Evolutionary conservation across 2,329 filamentous ascomycete species (phyloP).

Genomic region (Neofusicoccum ribis): DNA sequence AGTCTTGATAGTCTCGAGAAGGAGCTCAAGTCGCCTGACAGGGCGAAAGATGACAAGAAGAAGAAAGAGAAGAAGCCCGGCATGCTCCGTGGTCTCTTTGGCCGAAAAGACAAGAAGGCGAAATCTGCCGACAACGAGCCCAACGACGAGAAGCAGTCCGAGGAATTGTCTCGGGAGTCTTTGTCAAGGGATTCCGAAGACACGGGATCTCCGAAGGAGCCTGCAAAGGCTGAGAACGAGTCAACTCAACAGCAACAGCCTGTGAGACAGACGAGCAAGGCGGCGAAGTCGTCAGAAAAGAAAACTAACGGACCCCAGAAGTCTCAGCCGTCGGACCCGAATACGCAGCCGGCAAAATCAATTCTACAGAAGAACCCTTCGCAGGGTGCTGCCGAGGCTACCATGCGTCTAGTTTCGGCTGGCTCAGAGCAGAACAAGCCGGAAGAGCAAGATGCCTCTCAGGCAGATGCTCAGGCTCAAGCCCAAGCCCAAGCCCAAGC

Average conservation of each 20-base stretch:
- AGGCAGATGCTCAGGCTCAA: background rate
- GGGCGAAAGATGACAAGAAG: slow-evolving; percentile 69
- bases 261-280: slow-evolving; percentile 37
- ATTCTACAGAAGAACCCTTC: slow-evolving; percentile 25
- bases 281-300: background rate
- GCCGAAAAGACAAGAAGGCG: slow-evolving; percentile 63
- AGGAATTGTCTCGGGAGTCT: slow-evolving; percentile 37
- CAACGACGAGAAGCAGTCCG: slow-evolving; percentile 49
- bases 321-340: slow-evolving; percentile 7
- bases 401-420: slow-evolving; percentile 17
- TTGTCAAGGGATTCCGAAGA: slow-evolving; percentile 23
- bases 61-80: slow-evolving; percentile 70
- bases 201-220: slow-evolving; percentile 10
- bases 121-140: slow-evolving; percentile 43
- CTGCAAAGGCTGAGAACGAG: slow-evolving; percentile 31
- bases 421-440: background rate
- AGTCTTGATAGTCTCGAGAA: slow-evolving; percentile 79
- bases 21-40: slow-evolving; percentile 61
- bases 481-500: background rate
- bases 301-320: slow-evolving; percentile 17
- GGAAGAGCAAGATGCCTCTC: background rate
- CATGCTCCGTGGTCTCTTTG: slow-evolving; percentile 71
- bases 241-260: slow-evolving; percentile 24
- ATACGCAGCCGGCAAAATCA: slow-evolving; percentile 1
- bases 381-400: slow-evolving; percentile 30